Percentiles rank a stretch among this genome's conserved stretches.
Evolutionary conservation across 345 rosid genomes (phyloP).

Genomic region (Aegle marmelos): DNA sequence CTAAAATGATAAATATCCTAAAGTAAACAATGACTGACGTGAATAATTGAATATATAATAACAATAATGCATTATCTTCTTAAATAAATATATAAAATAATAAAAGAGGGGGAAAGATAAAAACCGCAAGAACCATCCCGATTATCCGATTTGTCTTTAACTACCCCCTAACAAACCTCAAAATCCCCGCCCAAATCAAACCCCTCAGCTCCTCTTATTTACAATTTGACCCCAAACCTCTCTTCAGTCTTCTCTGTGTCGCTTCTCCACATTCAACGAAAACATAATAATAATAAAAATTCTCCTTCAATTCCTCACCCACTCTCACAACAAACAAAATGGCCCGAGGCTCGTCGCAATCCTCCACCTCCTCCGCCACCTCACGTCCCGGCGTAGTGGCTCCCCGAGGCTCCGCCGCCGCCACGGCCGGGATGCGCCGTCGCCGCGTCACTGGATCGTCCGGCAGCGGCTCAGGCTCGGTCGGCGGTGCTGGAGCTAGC

Average conservation of each 20-base stretch:
- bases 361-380: slow-evolving; percentile 50
- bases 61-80: no score
- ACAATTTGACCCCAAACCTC: slow-evolving; percentile 2
- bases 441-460: slow-evolving; percentile 56
- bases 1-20: no score
- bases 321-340: slow-evolving; percentile 7
- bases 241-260: neutral
- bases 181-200: neutral
- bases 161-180: neutral
- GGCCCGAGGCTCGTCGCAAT: slow-evolving; percentile 87
- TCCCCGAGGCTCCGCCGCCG: slow-evolving; percentile 91
- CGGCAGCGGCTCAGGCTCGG: slow-evolving; percentile 22
- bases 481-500: slow-evolving; percentile 35
- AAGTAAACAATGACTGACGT: no score
- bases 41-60: no score
- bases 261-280: no score
- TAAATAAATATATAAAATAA: no score
- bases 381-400: slow-evolving; percentile 69
- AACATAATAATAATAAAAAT: neutral
- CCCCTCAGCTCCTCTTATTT: slow-evolving; percentile 3
- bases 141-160: neutral
- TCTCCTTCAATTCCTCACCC: neutral
- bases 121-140: neutral
- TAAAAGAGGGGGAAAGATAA: no score
- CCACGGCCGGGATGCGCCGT: slow-evolving; percentile 93